phyloP scores from a whole-genome alignment of 768 basidiomycete genomes.

The Rubroboletus satanas region DNA sequence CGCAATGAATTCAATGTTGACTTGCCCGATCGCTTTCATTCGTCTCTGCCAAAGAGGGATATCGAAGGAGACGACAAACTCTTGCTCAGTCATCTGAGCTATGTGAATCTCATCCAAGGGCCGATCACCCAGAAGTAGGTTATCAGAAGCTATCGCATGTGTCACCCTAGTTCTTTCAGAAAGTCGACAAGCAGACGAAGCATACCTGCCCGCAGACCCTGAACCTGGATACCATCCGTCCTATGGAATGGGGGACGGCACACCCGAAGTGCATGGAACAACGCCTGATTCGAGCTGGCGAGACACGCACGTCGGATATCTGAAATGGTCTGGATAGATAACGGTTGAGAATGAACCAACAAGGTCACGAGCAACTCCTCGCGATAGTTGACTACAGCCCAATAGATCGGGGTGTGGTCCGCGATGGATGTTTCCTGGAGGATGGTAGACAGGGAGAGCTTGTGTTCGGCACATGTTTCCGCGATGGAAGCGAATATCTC shows the following conservation, averaged over 20 bases:
- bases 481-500: constrained; percentile 56
- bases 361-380: constrained; percentile 45
- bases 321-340: constrained; percentile 41
- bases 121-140: constrained; percentile 37
- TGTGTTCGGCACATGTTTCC: constrained; percentile 51
- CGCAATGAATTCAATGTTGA: constrained; percentile 68
- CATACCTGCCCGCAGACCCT: constrained; percentile 15
- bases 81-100: constrained; percentile 42
- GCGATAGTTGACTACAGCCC: constrained; percentile 35
- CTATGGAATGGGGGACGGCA: constrained; percentile 21
- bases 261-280: constrained; percentile 29
- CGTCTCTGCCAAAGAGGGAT: constrained; percentile 63
- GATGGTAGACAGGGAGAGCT: constrained; percentile 36
- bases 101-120: constrained; percentile 52
- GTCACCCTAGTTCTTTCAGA: background rate
- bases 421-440: constrained; percentile 25
- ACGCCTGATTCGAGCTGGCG: constrained; percentile 21
- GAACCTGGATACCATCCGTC: constrained; percentile 19
- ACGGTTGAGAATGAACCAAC: constrained; percentile 46
- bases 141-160: constrained; percentile 36
- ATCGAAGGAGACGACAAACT: constrained; percentile 50
- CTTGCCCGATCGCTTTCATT: constrained; percentile 56
- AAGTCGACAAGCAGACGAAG: constrained; percentile 13
- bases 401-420: constrained; percentile 30
- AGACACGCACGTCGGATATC: constrained; percentile 71